Base-by-base conservation (phyloP, 306 rosid genomes). In the Dalbergia oliveri region DNA sequence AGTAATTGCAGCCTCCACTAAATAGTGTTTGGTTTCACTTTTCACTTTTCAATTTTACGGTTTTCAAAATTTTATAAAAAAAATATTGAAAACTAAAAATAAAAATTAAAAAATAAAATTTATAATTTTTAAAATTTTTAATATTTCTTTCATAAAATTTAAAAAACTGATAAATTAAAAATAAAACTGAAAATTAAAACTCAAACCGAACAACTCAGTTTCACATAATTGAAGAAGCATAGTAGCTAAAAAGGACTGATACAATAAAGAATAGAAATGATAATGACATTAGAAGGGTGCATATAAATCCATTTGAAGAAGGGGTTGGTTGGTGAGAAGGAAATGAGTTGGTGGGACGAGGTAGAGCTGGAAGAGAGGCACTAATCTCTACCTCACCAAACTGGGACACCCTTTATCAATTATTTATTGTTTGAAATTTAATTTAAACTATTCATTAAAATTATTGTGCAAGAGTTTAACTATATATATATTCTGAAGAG, bases 341-440 rank as follows among this genome's bases (percentile, higher is more conserved):
- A 34, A 51, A 51, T 16, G 76, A 26, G 47, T 49, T 72, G 77
- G 66, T 72, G 59, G 53, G 44, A 59, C 78, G 41, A 11, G 37
- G 34, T 0, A 23, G 10, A 39, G 41, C 8, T 34, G 3, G 54
- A 16, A 41, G 5, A 2, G 31, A 41, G 31, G 37, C 58, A 11
- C 31, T 13, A 31, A 1, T 78, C 77, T 19, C 39, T 14, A 1
- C 61, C 73, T 50, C 72, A 86, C 88, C 86, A 69, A 82, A 75
- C 85, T 72, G 68, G 78, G 57, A 21, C 66, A 15, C 11, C 11
- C 2, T 7, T 37, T 19, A 31, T 26, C 45, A 49, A 70, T 4
- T 66, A 39, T 41, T 66, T 69, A 11, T 45, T 21, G 15, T 11
- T 60, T 26, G 4, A 34, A 15, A 1, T 64, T 34, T 8, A 11